Conservation (phyloP, 345 rosid genomes). For the Hypericum perforatum region DNA sequence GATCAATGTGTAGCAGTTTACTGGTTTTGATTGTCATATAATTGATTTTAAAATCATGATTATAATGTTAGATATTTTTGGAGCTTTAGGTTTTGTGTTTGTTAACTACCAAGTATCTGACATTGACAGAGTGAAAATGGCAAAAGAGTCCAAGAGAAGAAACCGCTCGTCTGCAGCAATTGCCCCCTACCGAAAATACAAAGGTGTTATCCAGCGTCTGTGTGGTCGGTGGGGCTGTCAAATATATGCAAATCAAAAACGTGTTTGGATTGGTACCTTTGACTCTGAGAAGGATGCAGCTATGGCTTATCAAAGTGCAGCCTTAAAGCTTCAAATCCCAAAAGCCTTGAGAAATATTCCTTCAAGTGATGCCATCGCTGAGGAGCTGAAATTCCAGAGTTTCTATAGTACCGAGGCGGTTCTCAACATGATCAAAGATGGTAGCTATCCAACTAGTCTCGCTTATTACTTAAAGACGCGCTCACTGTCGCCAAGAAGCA, state of each 20-base stretch:
- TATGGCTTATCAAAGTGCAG: slow-evolving; percentile 60
- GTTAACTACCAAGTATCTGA: not conserved
- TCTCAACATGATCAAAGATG: slow-evolving; percentile 50
- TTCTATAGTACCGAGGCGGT: slow-evolving; percentile 28
- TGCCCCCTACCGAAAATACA: slow-evolving; percentile 24
- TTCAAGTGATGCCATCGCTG: slow-evolving; percentile 13
- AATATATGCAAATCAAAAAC: slow-evolving; percentile 38
- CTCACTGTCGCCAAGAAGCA: slow-evolving; percentile 15
- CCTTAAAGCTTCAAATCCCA: slow-evolving; percentile 37
- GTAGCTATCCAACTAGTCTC: slow-evolving; percentile 50
- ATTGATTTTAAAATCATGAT: too few species aligned
- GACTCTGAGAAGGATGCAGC: slow-evolving; percentile 49
- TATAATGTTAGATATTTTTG: too few species aligned
- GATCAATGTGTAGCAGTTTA: too few species aligned
- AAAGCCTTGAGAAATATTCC: slow-evolving; percentile 39
- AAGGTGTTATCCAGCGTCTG: slow-evolving; percentile 52
- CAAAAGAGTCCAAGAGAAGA: not conserved
- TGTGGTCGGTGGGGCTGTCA: slow-evolving; percentile 71
- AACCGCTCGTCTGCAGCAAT: not conserved
- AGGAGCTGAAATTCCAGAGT: slow-evolving; percentile 41
- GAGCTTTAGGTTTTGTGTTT: too few species aligned
- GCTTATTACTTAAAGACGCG: slow-evolving; percentile 22
- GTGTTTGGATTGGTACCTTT: slow-evolving; percentile 77
- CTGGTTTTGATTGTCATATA: too few species aligned
- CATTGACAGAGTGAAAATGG: not conserved